Base-by-base conservation (phyloP, 768 basidiomycete species). In the Favolaschia claudopus region DNA sequence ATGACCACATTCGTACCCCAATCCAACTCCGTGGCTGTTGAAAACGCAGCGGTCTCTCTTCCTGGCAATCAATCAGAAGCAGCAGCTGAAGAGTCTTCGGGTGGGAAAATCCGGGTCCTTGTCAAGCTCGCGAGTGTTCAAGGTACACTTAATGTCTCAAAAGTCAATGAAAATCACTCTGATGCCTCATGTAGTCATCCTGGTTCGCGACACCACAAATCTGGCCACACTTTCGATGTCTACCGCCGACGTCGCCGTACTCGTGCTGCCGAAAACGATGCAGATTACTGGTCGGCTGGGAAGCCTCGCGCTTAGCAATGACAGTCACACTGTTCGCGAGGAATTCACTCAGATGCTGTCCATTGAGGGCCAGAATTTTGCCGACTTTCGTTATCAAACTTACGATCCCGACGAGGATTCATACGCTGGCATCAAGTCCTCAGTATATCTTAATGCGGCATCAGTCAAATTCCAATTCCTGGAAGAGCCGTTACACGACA, bases 341-440 rank as follows among this genome's bases (percentile, higher is more conserved):
- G 84, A 87, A 45, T 96, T 96, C 77, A 91, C 91, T 69, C 85
- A 93, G 64, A 82, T 99, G 5, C 76, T 99, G 55, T 92, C 94
- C 29, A 98, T 99, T 55, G 93, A 99, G 67, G 97, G 96, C 44
- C 85, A 92, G 67, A 89, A 98, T 68, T 88, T 99, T 36, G 96
- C 95, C 17, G 91, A 96, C 72, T 93, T 99, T 78, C 85, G 82
- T 52, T 99, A 99, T 74, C 90, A 96, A 72, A 99, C 94, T 0
- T 95, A 85, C 74, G 91, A 96, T 71, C 85, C 92, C 2, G 72
- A 77, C 28, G 89, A 85, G 51, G 84, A 89, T 38, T 76, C 79
- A 4, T 89, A 92, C 72, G 77, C 82, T 14, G 93, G 93, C 28
- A 82, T 95, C 73, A 94, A 93, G 69, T 95, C 96, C 5, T 85